Conservation (phyloP, 2,329 filamentous ascomycete species). For the Exophiala calicioides region DNA sequence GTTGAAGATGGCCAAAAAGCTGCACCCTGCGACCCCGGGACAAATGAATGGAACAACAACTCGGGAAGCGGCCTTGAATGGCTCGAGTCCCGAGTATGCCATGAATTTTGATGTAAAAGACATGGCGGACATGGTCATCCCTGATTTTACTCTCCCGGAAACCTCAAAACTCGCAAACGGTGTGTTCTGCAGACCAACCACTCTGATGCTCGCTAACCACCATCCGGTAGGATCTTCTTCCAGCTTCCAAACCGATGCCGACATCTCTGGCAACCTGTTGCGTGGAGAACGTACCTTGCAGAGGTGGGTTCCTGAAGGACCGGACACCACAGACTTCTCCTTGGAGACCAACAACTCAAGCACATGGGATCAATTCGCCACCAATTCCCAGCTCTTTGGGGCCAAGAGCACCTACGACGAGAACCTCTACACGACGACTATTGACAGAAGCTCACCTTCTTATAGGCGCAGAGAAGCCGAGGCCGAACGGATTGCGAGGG, state of each 20-base stretch:
- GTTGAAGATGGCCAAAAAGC: conserved; percentile 66
- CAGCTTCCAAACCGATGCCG: conserved; percentile 80
- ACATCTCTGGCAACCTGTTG: conserved; percentile 75
- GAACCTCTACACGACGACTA: conserved; percentile 88
- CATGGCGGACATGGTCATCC: conserved; percentile 57
- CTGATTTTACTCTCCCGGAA: conserved; percentile 55
- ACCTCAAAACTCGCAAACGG: conserved; percentile 60
- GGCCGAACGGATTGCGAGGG: conserved; percentile 80
- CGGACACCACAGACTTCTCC: conserved; percentile 66
- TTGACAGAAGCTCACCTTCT: conserved; percentile 79
- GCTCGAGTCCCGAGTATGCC: conserved; percentile 46
- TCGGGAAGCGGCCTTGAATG: conserved; percentile 42
- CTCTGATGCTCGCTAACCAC: conserved; percentile 3
- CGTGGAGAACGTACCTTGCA: conserved; percentile 75
- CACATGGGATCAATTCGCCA: conserved; percentile 91
- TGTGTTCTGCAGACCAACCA: conserved; percentile 37
- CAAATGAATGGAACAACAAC: conserved; percentile 47
- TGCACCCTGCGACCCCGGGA: conserved; percentile 40
- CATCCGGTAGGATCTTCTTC: conserved; percentile 59
- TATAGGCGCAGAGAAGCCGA: conserved; percentile 76
- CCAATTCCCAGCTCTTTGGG: conserved; percentile 84
- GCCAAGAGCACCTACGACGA: conserved; percentile 90
- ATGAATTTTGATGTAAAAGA: conserved; percentile 66
- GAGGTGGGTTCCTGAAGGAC: conserved; percentile 72
- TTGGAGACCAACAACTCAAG: conserved; percentile 62